Evolutionary conservation across 2,329 filamentous ascomycete species (phyloP).

Genomic region (Hymenoscyphus scutula): DNA sequence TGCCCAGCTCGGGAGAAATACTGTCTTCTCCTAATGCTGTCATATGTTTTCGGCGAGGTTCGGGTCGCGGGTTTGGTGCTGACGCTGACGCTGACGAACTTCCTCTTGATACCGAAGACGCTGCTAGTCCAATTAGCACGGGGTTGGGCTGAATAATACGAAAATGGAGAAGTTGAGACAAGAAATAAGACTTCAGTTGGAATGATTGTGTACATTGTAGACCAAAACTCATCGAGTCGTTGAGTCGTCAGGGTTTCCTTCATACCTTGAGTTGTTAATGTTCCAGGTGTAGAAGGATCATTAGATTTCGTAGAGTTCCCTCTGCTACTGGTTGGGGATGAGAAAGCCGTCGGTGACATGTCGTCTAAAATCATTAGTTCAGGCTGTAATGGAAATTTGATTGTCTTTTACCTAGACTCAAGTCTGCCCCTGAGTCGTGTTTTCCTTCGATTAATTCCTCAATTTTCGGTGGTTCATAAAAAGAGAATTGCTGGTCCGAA

Average conservation of each 20-base stretch:
- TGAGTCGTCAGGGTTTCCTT: not conserved
- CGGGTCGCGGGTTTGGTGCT: not conserved
- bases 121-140: not conserved
- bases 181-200: too few relatives aligned
- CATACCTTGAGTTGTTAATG: constrained; percentile 5
- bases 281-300: constrained; percentile 1
- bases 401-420: constrained; percentile 7
- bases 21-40: constrained; percentile 5
- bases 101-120: constrained; percentile 3
- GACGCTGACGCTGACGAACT: constrained; percentile 10
- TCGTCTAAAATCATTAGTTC: not conserved
- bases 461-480: constrained; percentile 5
- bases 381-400: not conserved
- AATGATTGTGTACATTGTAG: too few relatives aligned
- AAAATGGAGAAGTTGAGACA: too few relatives aligned
- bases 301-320: constrained; percentile 9
- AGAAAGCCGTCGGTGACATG: constrained; percentile 8
- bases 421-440: constrained; percentile 13
- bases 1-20: constrained; percentile 15
- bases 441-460: not conserved
- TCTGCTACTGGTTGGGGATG: constrained; percentile 10
- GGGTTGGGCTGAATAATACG: not conserved
- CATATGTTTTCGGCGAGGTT: not conserved
- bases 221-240: too few relatives aligned
- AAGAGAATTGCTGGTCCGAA: constrained; percentile 8